Evolutionary conservation across 179 eudicot species (phyloP), one percentile per base, ranked within the genome.

Genomic region (Sideroxylon spinosum): DNA sequence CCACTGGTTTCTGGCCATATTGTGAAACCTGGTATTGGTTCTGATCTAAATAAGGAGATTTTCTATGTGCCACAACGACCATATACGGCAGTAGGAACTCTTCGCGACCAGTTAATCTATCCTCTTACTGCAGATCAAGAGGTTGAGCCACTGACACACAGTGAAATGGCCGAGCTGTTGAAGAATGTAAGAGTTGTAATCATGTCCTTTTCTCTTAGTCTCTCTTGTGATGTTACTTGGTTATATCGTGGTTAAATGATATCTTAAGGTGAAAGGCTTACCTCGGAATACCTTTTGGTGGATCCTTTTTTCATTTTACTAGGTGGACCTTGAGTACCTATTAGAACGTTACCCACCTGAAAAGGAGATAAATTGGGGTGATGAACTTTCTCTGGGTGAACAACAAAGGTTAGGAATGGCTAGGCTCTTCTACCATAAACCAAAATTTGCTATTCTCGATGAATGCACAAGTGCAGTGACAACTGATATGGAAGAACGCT

Each of bases 391-490:
- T 74, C 82, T 95, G 61, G 99, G 99, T 25, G 99, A 95, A 85
- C 99, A 95, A 73, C 99, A 95, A 81, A 91, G 99, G 75, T 79
- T 95, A 78, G 99, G 99, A 84, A 95, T 95, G 99, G 98, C 99
- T 46, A 91, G 99, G 82, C 92, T 95, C 78, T 95, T 95, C 85
- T 95, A 95, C 85, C 99, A 95, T 86, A 95, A 94, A 81, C 99
- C 99, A 74, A 95, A 91, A 84, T 95, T 93, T 88, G 99, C 99
- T 65, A 95, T 95, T 82, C 93, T 95, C 71, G 99, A 95, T 87
- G 99, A 95, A 81, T 95, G 99, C 79, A 95, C 99, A 44, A 93
- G 99, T 88, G 99, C 99, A 19, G 99, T 95, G 81, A 95, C 99
- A 53, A 95, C 92, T 65, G 99, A 93, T 85, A 95, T 95, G 99